Evolutionary conservation across 176 grass and related monocot species (phyloP).

Genomic region (Carex littledalei): DNA sequence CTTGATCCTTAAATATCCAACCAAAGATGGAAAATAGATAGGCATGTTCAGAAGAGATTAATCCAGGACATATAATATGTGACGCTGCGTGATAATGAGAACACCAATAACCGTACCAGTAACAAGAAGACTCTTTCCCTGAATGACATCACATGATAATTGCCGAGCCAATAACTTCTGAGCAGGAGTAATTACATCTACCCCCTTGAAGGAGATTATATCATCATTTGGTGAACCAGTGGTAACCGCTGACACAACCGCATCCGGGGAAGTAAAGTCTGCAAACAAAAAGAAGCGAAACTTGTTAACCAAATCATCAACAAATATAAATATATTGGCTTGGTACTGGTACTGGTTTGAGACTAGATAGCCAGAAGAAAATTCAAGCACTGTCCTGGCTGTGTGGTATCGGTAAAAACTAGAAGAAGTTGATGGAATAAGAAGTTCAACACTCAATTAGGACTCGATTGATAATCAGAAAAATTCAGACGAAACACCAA

Average conservation of each 20-base stretch:
- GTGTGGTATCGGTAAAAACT: neutral
- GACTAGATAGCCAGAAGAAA: neutral
- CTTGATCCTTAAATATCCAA: neutral
- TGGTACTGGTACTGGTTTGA: slow-evolving; percentile 11
- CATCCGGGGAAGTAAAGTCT: slow-evolving; percentile 44
- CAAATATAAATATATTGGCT: neutral
- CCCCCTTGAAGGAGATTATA: slow-evolving; percentile 69
- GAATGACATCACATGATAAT: slow-evolving; percentile 60
- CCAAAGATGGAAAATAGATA: neutral
- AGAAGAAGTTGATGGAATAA: neutral
- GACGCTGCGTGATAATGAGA: neutral
- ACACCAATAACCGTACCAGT: slow-evolving; percentile 45
- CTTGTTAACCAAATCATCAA: neutral
- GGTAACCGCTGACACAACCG: slow-evolving; percentile 32
- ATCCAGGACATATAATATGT: neutral
- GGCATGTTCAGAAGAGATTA: neutral
- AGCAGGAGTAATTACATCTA: slow-evolving; percentile 87
- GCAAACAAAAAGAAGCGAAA: slow-evolving; percentile 13
- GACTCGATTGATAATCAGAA: neutral
- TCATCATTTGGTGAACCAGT: slow-evolving; percentile 40
- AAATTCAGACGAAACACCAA: neutral
- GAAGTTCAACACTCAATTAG: neutral
- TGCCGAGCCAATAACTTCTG: slow-evolving; percentile 78
- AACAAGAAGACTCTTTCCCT: slow-evolving; percentile 81
- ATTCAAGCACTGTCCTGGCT: neutral